Evolutionary conservation across 495 filamentous ascomycete species (phyloP), one percentile per base, ranked within the genome.

Genomic region (Aspergillus coremiiformis): DNA sequence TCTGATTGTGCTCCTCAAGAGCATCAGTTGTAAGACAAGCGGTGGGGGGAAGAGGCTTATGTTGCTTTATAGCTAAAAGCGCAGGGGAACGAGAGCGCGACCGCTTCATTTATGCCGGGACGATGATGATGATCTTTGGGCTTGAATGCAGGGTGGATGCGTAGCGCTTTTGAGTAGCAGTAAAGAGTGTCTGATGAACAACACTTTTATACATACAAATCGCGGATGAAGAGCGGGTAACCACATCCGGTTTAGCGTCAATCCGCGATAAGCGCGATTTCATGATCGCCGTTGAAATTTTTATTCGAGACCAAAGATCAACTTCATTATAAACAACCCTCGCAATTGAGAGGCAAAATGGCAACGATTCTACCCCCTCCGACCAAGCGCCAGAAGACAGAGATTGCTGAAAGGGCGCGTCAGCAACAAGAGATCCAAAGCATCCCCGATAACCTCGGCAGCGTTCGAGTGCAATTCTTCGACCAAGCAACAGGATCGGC

Each of bases 351-450:
- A 27, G 23, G 47, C 5, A 52, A 67, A 33, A 98, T 99, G 94
- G 83, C 94, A 32, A 99, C 93, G 3, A 69, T 93, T 15, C 66
- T 84, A 26, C 94, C 94, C 14, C 94, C 91, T 19, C 94, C 93
- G 35, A 89, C 84, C 46, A 99, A 97, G 71, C 83, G 90, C 43
- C 89, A 95, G 59, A 86, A 84, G 68, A 80, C 82, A 33, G 90
- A 84, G 39, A 78, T 78, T 44, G 77, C 85, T 19, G 86, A 92
- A 55, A 84, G 82, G 63, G 79, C 85, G 14, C 70, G 78, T 52
- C 75, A 82, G 41, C 89, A 95, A 56, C 85, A 94, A 66, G 83
- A 91, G 67, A 78, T 92, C 51, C 68, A 85, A 6, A 75, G 79
- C 24, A 78, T 85, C 49, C 85, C 87, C 2, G 77, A 80, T 49